Evolutionary conservation across 441 rosid genomes (phyloP), one percentile per base, ranked within the genome.

Genomic region (Aleurites moluccanus): DNA sequence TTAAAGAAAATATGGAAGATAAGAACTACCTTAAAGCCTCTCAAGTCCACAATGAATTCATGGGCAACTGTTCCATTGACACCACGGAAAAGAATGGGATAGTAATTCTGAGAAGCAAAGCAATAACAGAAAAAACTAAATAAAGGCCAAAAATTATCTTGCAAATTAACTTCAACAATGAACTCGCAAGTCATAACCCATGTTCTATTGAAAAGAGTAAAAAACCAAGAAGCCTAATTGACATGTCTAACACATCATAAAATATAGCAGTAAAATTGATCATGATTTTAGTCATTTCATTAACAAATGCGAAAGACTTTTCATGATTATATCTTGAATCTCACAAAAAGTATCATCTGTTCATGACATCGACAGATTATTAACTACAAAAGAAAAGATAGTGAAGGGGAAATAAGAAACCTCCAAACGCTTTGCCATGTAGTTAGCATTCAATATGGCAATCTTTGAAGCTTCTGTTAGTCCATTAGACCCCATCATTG

Each of bases 371-470:
- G 13, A 53, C n/a, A 61, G 56, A 57, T 20, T 55, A 15, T 11
- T 40, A 21, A 74, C 62, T 20, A 62, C 30, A 60, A 68, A 13
- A 30, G 45, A 75, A 62, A 80, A 30, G 21, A 56, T 0, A 40
- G 60, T 72, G 44, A 52, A 79, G 56, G 69, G 53, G 73, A 73
- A 66, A 59, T 9, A 20, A 67, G 21, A 55, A 76, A 95, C 98
- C 97, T 95, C 99, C 83, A 95, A 81, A 72, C 97, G 99, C 82
- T 93, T 93, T 35, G 95, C 98, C 99, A 95, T 93, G 97, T 95
- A 95, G 88, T 95, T 95, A 65, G 99, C 99, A 67, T 90, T 93
- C 85, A 95, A 70, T 75, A 95, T 93, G 61, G 99, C 98, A 65
- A 86, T 89, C 87, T 93, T 93, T 21, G 99, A 95, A 78, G 98